Evolutionary conservation across 352 stramenopile species (phyloP).

Genomic region (Globisporangium apiculatum): DNA sequence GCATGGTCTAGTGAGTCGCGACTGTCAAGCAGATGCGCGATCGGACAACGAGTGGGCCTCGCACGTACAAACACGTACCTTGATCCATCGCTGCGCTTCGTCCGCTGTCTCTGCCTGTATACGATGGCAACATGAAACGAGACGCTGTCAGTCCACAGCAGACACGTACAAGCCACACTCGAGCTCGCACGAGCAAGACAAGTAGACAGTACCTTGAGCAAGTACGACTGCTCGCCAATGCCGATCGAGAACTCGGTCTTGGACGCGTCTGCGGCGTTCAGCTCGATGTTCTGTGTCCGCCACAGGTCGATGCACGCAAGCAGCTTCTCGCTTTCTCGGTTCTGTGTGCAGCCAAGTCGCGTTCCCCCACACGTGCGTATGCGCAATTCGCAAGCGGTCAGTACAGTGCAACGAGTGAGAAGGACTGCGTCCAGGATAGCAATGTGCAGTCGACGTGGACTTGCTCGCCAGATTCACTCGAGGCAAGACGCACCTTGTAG

Average conservation of each 20-base stretch:
- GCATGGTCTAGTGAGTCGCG: not conserved
- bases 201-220: conserved; percentile 45
- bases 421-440: too few relatives aligned
- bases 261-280: conserved; percentile 42
- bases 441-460: too few relatives aligned
- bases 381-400: not conserved
- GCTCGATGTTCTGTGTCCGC: conserved; percentile 76
- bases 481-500: conserved; percentile 87
- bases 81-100: conserved; percentile 52
- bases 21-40: too few relatives aligned
- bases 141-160: not conserved
- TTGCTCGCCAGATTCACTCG: too few relatives aligned
- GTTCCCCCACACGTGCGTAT: too few relatives aligned
- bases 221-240: conserved; percentile 82
- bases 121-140: not conserved
- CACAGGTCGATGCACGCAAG: conserved; percentile 86
- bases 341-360: conserved; percentile 23
- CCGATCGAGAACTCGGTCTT: conserved; percentile 79
- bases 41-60: too few relatives aligned
- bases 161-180: not conserved
- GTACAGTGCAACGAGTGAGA: not conserved
- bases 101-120: conserved; percentile 56
- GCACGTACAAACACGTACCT: conserved; percentile 17
- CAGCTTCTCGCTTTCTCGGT: conserved; percentile 78
- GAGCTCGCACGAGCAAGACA: not conserved